Evolutionary conservation across 371 early-diverging fungal species (phyloP), one percentile per base, ranked within the genome.

Genomic region (Mycotypha africana): DNA sequence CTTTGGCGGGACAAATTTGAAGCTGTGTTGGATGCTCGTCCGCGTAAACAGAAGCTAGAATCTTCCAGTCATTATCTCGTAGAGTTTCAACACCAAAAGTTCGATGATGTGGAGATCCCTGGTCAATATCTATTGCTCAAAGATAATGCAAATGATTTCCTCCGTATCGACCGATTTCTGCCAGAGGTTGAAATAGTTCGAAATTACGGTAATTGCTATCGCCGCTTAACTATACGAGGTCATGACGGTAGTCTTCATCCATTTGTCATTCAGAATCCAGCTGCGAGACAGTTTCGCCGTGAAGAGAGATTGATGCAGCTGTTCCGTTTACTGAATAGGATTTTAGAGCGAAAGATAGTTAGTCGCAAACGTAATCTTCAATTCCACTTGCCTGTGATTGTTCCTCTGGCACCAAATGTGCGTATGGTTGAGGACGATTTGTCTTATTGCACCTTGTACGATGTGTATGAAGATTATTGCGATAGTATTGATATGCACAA

Each of bases 61-160:
- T 76, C 86, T 20, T 86, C 86, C 55, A 86, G 88, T 28, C 91
- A 86, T 38, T 93, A 93, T 67, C 65, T 98, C 39, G 93, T 89
- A 1, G 98, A 98, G 56, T 97, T 97, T 74, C 96, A 97, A 62
- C 92, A 95, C 65, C 90, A 92, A 51, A 92, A 91, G 63, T 95
- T 96, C 57, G 96, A 97, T 54, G 97, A 98, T 55, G 88, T 98
- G 6, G 95, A 97, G 53, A 85, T 98, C 4, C 97, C 97, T 4
- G 99, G 99, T 3, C 97, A 98, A 67, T 98, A 98, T 55, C 66
- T 93, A 14, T 20, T 80, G 75, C 63, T 86, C 49, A 83, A 80
- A 51, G 87, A 94, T 54, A 84, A 79, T 51, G 89, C 82, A 60
- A 88, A 88, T 48, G 94, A 94, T 62, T 94, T 97, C 70, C 70